These are phyloP conservation scores for Ziziphus jujuba DNA, from an alignment of 306 rosid genomes.

Conservation along the genomic window DNA sequence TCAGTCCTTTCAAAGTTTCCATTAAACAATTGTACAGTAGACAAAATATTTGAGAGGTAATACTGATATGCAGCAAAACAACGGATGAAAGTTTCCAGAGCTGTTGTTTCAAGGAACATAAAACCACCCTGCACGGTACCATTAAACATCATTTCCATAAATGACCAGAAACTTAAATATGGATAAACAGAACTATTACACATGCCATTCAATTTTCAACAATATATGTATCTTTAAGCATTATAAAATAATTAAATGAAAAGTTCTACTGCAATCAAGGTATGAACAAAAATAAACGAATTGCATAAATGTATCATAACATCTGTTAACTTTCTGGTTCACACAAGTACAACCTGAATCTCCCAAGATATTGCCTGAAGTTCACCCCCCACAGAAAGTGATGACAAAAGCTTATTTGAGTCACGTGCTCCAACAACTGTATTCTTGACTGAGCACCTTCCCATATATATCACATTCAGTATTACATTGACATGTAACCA, in stretches of 20 bases:
- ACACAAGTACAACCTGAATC: conserved; percentile 61
- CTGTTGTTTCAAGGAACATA: conserved; percentile 62
- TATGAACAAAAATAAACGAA: background rate
- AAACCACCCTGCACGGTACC: conserved; percentile 75
- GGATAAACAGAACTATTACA: background rate
- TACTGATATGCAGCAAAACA: conserved; percentile 46
- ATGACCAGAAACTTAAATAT: conserved; percentile 19
- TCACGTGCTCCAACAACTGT: conserved; percentile 56
- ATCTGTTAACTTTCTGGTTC: conserved; percentile 6
- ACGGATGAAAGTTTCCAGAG: conserved; percentile 49
- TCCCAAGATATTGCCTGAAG: conserved; percentile 54
- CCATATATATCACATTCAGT: conserved; percentile 50
- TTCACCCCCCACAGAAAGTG: conserved; percentile 63
- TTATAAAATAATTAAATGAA: background rate
- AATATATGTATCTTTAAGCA: too few relatives aligned
- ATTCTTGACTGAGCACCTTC: conserved; percentile 60
- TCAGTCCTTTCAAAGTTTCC: conserved; percentile 31
- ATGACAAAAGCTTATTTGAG: conserved; percentile 44
- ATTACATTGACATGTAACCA: conserved; percentile 53
- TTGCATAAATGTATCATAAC: background rate
- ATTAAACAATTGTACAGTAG: conserved; percentile 33
- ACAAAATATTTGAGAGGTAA: conserved; percentile 42
- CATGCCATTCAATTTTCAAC: too few relatives aligned
- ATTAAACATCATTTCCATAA: conserved; percentile 27
- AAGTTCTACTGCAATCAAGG: background rate